Evolutionary conservation across 805 yeast genomes (phyloP), one percentile per base, ranked within the genome.

Genomic region (Ogataea nitratoaversa): DNA sequence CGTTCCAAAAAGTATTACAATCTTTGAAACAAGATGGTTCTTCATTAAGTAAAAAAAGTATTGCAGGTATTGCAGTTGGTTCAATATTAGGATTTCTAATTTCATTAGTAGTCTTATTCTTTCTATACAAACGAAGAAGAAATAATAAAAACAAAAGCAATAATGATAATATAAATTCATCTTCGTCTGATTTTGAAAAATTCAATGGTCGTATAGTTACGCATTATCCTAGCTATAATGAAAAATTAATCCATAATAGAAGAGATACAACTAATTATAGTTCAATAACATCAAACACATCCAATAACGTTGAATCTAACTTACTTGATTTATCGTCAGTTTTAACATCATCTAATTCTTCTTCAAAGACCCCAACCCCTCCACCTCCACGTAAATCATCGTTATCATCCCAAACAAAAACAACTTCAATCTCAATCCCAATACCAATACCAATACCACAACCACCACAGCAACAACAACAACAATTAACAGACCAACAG

Each of bases 11-110:
- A 33, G 31, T 42, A 16, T 14, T 39, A 29, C 32, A 25, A 28
- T 17, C 32, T 13, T n/a, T 30, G 13, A 4, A 8, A 4, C 34
- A 18, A 9, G 34, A 37, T 2, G 11, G 32, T 9, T 27, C 36
- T 19, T 17, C 34, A 16, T 30, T 50, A 22, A 37, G 49, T 19
- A 43, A 32, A 13, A 58, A 62, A 13, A 38, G 57, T 8, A 54
- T 57, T 25, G 64, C 64, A 1, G 66, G 66, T 8, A 49, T 56
- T 19, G 49, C 55, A 2, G 49, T 62, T 16, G 65, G 63, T 13
- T 34, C 50, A 14, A 38, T 54, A 9, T 19, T 50, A 18, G 63
- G 59, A 3, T 32, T 52, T 17, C 34, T 48, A 5, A 20, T 51
- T 4, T 39, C 47, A 3, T 9, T 46, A 8, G 18, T 42, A 2